phyloP scores from a whole-genome alignment of 2,329 filamentous ascomycete genomes.

The Dichotomopilus funicola region DNA sequence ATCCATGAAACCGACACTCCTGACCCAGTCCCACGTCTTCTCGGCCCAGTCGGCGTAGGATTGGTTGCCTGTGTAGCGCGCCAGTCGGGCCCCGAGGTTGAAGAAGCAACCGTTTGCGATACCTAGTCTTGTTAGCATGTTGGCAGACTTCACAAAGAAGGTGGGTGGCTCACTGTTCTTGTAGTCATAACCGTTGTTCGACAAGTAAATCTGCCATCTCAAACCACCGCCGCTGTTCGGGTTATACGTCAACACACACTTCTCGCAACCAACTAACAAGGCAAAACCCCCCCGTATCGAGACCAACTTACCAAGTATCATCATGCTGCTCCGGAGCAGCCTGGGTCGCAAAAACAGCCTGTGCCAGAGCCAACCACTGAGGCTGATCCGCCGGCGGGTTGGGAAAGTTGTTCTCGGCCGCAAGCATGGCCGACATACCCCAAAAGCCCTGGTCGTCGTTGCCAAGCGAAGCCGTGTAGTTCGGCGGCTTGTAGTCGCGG shows the following conservation, averaged over 20 bases:
- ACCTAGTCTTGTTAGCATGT: conserved; percentile 43
- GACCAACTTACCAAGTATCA: conserved; percentile 39
- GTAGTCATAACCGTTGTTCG: conserved; percentile 71
- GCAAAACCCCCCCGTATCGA: too few relatives aligned
- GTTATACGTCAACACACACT: too few relatives aligned
- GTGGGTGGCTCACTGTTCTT: conserved; percentile 49
- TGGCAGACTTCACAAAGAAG: conserved; percentile 27
- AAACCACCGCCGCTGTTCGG: conserved; percentile 50
- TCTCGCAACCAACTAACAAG: too few relatives aligned
- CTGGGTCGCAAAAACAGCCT: conserved; percentile 62
- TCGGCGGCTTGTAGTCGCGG: conserved; percentile 50
- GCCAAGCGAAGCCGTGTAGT: conserved; percentile 46
- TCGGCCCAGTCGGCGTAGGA: conserved; percentile 60
- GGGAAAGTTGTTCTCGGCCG: conserved; percentile 58
- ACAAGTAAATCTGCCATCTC: conserved; percentile 70
- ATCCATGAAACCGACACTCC: conserved; percentile 50
- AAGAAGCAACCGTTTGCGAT: conserved; percentile 59
- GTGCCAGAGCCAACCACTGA: conserved; percentile 58
- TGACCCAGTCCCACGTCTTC: conserved; percentile 58
- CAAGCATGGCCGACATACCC: conserved; percentile 61
- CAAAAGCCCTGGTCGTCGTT: conserved; percentile 69
- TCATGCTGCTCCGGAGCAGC: conserved; percentile 56
- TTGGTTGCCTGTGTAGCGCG: conserved; percentile 60
- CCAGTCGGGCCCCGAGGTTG: conserved; percentile 63
- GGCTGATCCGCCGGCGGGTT: conserved; percentile 48